Percentiles rank a stretch among this genome's conserved stretches.
Conservation (phyloP, 2,329 filamentous ascomycete genomes). For the Alternaria viburni region DNA sequence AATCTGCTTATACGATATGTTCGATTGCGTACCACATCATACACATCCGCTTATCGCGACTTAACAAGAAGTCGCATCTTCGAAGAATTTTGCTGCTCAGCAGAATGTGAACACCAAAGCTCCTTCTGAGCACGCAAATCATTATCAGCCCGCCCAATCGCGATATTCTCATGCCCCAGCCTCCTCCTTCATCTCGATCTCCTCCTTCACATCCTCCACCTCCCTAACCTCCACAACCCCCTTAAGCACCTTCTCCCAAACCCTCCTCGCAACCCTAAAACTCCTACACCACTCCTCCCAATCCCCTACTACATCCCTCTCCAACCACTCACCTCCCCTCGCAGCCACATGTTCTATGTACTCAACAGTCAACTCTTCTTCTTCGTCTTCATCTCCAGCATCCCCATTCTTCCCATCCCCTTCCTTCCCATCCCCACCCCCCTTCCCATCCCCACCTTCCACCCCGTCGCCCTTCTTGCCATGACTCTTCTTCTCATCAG, state of each 20-base stretch:
- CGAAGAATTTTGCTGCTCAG: too few species aligned
- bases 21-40: too few species aligned
- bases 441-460: background rate
- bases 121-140: background rate
- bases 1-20: background rate
- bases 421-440: background rate
- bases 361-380: background rate
- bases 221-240: background rate
- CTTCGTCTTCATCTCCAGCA: background rate
- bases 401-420: background rate
- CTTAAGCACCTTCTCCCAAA: constrained; percentile 2
- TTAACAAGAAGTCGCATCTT: too few species aligned
- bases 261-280: background rate
- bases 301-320: background rate
- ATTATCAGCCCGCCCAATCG: background rate
- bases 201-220: background rate
- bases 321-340: constrained; percentile 12
- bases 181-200: too few species aligned
- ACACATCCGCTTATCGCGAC: too few species aligned
- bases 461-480: background rate
- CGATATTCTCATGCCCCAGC: too few species aligned
- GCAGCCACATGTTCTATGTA: constrained; percentile 6
- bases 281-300: constrained; percentile 1
- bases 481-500: background rate
- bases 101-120: too few species aligned